Conservation (phyloP, 352 stramenopile genomes). For the Pythium periplocum region DNA sequence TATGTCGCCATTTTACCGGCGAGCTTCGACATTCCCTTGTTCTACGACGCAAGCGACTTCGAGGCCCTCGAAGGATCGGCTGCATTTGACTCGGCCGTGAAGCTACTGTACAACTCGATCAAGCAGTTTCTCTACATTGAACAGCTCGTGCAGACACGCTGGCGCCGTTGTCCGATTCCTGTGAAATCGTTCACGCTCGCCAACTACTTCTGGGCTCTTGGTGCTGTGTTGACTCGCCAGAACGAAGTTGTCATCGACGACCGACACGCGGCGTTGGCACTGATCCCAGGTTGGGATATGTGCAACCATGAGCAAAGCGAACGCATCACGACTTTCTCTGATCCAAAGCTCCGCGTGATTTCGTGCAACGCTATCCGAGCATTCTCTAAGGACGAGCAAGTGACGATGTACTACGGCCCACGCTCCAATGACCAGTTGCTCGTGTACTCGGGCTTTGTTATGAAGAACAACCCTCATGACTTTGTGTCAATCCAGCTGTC, state of each 20-base stretch:
- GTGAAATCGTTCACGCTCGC: slow-evolving; percentile 33
- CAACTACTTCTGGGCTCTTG: slow-evolving; percentile 53
- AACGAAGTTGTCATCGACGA: slow-evolving; percentile 34
- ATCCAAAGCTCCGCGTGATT: slow-evolving; percentile 24
- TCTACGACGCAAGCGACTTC: slow-evolving; percentile 41
- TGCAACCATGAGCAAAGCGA: slow-evolving; percentile 51
- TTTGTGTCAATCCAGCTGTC: slow-evolving; percentile 17
- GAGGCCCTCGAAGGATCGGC: slow-evolving; percentile 29
- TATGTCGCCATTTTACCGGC: slow-evolving; percentile 43
- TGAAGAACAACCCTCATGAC: slow-evolving; percentile 31
- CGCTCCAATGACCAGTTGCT: slow-evolving; percentile 45
- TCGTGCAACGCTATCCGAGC: slow-evolving; percentile 31
- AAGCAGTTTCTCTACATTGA: slow-evolving; percentile 56
- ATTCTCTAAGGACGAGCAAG: slow-evolving; percentile 31
- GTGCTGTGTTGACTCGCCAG: slow-evolving; percentile 55
- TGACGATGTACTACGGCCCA: slow-evolving; percentile 64
- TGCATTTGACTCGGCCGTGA: slow-evolving; percentile 32
- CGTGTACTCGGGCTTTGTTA: slow-evolving; percentile 55
- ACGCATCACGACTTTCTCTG: slow-evolving; percentile 36
- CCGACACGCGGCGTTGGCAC: slow-evolving; percentile 23
- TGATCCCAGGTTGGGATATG: slow-evolving; percentile 63
- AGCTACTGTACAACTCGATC: slow-evolving; percentile 53
- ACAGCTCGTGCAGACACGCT: slow-evolving; percentile 17
- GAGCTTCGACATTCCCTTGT: slow-evolving; percentile 41
- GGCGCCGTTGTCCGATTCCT: slow-evolving; percentile 20